Base-by-base conservation (phyloP, 345 rosid species). In the Gossypium turneri region DNA sequence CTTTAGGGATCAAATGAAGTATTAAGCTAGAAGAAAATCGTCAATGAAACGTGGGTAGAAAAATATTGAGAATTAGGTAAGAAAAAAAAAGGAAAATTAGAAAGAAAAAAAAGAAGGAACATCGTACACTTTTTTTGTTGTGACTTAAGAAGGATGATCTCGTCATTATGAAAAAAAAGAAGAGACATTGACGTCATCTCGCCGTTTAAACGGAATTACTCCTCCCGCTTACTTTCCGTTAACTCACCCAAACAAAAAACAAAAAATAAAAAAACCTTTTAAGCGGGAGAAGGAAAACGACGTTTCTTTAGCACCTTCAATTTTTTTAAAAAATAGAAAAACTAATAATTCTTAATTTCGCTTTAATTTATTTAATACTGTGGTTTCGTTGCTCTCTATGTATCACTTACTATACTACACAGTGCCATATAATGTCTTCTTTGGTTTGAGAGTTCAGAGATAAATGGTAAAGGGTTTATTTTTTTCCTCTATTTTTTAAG, bases 211-310 rank as follows among this genome's bases (percentile, higher is more conserved):
- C 12, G 13, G 8, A 15, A 2, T 4, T 44, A 57, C 55, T 64
- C 38, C 13, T 12, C 56, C 27, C 41, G 0, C 12, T 24, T 58
- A 5, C 38, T 16, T 24, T 19, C 82, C 68, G 72, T 73, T 52
- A 50, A 58, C 60, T 27, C 48, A 29, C 20, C 15, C 62, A 56
- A 45, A 11, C 43, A 15, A n/a, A 72, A 17, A 27, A 2, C 2
- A 43, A 19, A 34, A 12, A 50, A 69, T 17, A 51, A 58, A 3
- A 25, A 25, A 50, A 53, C 6, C 55, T 24, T 68, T 51, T 61
- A 61, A 69, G 73, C 75, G 75, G 76, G 79, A 66, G 73, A 75
- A 41, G 12, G 73, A 63, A 57, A 65, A 76, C 82, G 76, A 50
- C 82, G 65, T 72, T 66, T 50, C 34, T 15, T 19, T 2, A 9